Base-by-base conservation (phyloP, 805 yeast genomes). In the Nakazawaea anatomiae region DNA sequence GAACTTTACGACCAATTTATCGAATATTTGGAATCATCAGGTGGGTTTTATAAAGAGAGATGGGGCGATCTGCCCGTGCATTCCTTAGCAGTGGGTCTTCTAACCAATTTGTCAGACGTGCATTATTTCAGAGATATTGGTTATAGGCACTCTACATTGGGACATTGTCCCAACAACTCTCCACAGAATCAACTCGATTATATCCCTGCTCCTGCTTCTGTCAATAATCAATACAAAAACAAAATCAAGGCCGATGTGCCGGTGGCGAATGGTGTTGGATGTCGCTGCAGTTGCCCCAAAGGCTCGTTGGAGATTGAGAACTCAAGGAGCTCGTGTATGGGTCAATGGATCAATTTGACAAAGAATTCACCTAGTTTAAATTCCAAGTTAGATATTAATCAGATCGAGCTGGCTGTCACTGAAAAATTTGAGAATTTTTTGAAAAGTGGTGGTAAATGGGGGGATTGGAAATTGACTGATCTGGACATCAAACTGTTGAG, bases 1-100 rank as follows among this genome's bases (percentile, higher is more conserved):
- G 75, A 77, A 5, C 64, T 74, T 25, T 94, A 92, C 66, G 74
- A 80, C 46, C 72, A 73, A 29, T 91, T 83, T 64, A 89, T 88
- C 64, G 69, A 82, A 39, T 78, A 72, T 57, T 66, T 92, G 46
- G 97, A 94, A 51, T 46, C 66, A 6, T 70, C 82, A 4, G 89
- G 91, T 9, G 97, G 98, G 0, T 91, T 92, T 62, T 90, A 83
- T 75, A 76, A 78, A 49, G 97, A 94, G 65, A 72, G 99, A 60
- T 92, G 98, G 98, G 98, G 98, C 1, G 98, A 92, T 73, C 97
- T 97, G 0, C 96, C 97, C 0, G 83, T 92, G 4, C 97, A 90
- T 64, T 85, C 97, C 0, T 67, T 94, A 27, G 98, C 95, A 0
- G 79, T 87, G 5, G 92, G 89, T 0, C 74, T 94, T 77, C 73